Base-by-base conservation (phyloP, 164 flowering plant species). In the Sedum album region DNA sequence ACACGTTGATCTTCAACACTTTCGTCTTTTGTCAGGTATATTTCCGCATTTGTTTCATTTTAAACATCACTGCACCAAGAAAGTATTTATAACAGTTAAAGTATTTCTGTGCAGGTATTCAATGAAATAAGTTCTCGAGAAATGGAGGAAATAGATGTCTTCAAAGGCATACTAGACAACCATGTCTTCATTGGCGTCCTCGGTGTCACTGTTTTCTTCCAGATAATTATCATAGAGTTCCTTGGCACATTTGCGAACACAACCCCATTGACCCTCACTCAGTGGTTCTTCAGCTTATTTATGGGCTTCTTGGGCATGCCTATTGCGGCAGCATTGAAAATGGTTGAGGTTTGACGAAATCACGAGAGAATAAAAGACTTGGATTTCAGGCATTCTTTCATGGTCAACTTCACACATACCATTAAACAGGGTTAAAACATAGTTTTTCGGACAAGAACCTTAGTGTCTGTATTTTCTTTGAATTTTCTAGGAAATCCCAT, bases 11-110 rank as follows among this genome's bases (percentile, higher is more conserved):
- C 38, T 87, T 87, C 84, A 87, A 87, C 76, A 69, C 88, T 6
- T 87, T 87, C 51, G 89, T 87, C 69, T 87, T 87, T 28, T 87
- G 92, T 68, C 88, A 85, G 88, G 88, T 85, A 73, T 53, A 36
- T 21, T 35, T 13, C 42, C 30, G 46, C 35, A 15, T 44, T 11
- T 44, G 2, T 15, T 44, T 8, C 11, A 44, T 15, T 44, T 11
- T 44, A 11, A n/a, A 25, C 5, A 1, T 10, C 9, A 5, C n/a
- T 20, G 57, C 1, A 5, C 14, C 9, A 18, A 23, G 60, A 5
- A 53, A 6, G 20, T 18, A 30, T 33, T 17, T 21, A 23, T 71
- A 38, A 33, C 23, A 39, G 15, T 61, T 18, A 6, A 25, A 28
- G 60, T 44, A 2, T 73, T 44, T 63, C 57, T 53, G 11, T 74